Evolutionary conservation across 306 rosid species (phyloP).

Genomic region (Fragaria vesca): DNA sequence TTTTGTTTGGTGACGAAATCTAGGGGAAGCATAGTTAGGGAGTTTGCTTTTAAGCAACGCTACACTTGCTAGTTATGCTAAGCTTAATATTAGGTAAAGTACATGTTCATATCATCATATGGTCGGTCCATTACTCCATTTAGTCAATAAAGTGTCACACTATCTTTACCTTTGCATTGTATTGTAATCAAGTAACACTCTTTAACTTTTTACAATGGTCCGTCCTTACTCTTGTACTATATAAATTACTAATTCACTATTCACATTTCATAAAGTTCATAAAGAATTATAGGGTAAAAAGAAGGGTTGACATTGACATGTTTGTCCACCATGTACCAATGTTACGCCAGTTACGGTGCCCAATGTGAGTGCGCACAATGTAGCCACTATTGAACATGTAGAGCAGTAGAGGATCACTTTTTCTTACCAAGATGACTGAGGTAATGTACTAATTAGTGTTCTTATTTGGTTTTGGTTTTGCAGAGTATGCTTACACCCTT

Average conservation of each 20-base stretch:
- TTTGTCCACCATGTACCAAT: background rate
- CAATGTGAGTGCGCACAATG: constrained; percentile 6
- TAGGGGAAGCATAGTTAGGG: background rate
- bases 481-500: constrained; percentile 88
- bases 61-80: background rate
- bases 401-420: background rate
- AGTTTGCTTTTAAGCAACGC: background rate
- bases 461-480: constrained; percentile 11
- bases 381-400: too few relatives aligned
- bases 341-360: background rate
- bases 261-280: background rate
- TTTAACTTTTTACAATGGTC: constrained; percentile 1
- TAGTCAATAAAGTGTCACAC: background rate
- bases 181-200: background rate
- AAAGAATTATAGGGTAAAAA: background rate
- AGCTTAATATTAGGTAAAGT: background rate
- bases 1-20: constrained; percentile 19
- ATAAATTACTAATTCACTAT: background rate
- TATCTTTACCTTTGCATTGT: background rate
- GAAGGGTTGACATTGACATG: constrained; percentile 14
- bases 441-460: background rate
- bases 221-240: background rate
- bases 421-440: background rate
- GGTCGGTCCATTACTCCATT: constrained; percentile 1
- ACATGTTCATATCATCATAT: background rate